phyloP scores from a whole-genome alignment of 2,329 filamentous ascomycete species.

The Grosmannia serpens region DNA sequence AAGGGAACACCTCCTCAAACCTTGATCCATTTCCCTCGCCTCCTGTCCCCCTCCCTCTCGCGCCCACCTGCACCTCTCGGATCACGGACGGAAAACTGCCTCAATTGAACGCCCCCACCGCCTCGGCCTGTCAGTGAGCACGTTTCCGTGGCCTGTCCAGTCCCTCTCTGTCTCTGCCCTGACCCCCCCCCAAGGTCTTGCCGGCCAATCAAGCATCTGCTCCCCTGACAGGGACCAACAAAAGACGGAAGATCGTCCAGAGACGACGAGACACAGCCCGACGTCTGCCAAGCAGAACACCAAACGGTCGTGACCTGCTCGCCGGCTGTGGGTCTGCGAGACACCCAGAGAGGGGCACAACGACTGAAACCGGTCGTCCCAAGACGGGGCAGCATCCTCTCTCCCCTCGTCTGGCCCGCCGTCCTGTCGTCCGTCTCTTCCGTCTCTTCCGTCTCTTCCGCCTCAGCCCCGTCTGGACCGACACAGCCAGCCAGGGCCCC shows the following conservation, averaged over 20 bases:
- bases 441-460: background rate
- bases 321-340: too few relatives aligned
- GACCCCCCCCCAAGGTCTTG: background rate
- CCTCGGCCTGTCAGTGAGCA: background rate
- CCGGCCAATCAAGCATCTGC: background rate
- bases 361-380: too few relatives aligned
- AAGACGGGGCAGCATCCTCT: too few relatives aligned
- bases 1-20: background rate
- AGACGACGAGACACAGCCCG: background rate
- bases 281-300: background rate
- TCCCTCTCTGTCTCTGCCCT: background rate
- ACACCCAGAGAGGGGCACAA: too few relatives aligned
- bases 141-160: background rate
- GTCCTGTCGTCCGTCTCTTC: background rate
- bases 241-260: too few relatives aligned
- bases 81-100: background rate
- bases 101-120: background rate
- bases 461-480: background rate
- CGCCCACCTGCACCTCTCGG: background rate
- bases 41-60: background rate
- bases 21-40: background rate
- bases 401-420: too few relatives aligned
- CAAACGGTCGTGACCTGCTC: background rate
- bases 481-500: background rate
- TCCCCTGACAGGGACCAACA: too few relatives aligned